Evolutionary conservation across 805 yeast species (phyloP).

Genomic region (Metschnikowia kunwiensis): DNA sequence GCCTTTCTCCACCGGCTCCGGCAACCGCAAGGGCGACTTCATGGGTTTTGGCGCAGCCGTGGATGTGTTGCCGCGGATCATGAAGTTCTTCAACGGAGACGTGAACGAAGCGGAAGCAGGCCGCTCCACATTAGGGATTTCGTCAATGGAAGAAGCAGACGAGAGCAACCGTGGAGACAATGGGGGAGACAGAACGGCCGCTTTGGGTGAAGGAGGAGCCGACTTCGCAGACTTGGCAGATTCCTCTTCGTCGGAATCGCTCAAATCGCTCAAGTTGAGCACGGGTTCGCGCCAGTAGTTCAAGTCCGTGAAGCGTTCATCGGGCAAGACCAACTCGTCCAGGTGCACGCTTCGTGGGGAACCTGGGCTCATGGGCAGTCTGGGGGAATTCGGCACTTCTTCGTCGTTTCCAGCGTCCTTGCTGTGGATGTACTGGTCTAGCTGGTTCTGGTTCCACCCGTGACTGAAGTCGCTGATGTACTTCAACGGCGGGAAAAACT

Average conservation of each 20-base stretch:
- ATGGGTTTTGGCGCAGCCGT: conserved; percentile 24
- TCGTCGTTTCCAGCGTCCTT: conserved; percentile 13
- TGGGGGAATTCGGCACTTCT: conserved; percentile 14
- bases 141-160: background rate
- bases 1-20: conserved; percentile 2
- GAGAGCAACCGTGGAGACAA: conserved; percentile 10
- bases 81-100: conserved; percentile 41
- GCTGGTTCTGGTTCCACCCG: conserved; percentile 37
- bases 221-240: conserved; percentile 13
- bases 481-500: conserved; percentile 83
- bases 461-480: conserved; percentile 30
- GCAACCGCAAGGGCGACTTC: conserved; percentile 18
- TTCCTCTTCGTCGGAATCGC: conserved; percentile 46
- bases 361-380: conserved; percentile 22
- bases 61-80: conserved; percentile 32
- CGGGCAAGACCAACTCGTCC: conserved; percentile 34
- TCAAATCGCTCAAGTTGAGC: conserved; percentile 55
- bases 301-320: conserved; percentile 75
- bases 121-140: conserved; percentile 21
- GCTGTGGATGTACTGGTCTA: conserved; percentile 30
- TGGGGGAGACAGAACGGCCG: conserved; percentile 4
- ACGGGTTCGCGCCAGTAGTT: conserved; percentile 91
- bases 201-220: conserved; percentile 9
- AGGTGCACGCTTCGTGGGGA: conserved; percentile 22
- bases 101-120: conserved; percentile 38